Evolutionary conservation across 2,329 filamentous ascomycete species (phyloP), one percentile per base, ranked within the genome.

Genomic region (Colletotrichum horii): DNA sequence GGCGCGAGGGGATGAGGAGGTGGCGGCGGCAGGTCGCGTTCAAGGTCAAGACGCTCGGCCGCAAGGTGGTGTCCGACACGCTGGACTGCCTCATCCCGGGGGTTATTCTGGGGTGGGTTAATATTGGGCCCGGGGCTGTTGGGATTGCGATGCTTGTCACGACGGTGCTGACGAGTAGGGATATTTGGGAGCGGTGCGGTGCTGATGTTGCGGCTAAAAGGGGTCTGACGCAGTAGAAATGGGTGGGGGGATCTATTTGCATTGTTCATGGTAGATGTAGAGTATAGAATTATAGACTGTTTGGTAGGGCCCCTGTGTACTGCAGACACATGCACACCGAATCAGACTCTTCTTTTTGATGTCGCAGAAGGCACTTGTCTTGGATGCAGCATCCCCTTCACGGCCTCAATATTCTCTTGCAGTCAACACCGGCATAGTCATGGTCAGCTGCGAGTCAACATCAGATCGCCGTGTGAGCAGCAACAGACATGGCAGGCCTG

Each of bases 51-150:
- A 81, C 79, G 2, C 80, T 92, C 3, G 78, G 85, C 32, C 88
- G 89, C 16, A 86, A 87, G 66, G 81, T 93, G 8, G 75, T 91
- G 2, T 87, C 91, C 2, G 91, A 94, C 79, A 78, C 84, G 8
- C 87, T 93, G 66, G 94, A 95, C 81, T 81, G 94, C 62, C 80
- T 92, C 6, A 85, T 94, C 36, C 94, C 94, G 0, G 90, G 90
- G 0, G 85, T 85, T 8, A 84, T 89, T 1, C 83, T 94, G 16
- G 92, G 92, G 0, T 94, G 93, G 93, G 83, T 93, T 30, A 82
- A 86, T 0, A 84, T 89, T 2, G 84, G 88, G 12, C 83, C 87
- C 0, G 87, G 90, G 4, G 84, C 87, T 2, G 89, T 94, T 2
- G 92, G 91, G 2, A 71, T 88, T 15, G 88, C 89, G 11, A 93